Percentiles rank a stretch among this genome's conserved stretches.
Conservation (phyloP, 306 rosid species). For the Cicer bijugum region DNA sequence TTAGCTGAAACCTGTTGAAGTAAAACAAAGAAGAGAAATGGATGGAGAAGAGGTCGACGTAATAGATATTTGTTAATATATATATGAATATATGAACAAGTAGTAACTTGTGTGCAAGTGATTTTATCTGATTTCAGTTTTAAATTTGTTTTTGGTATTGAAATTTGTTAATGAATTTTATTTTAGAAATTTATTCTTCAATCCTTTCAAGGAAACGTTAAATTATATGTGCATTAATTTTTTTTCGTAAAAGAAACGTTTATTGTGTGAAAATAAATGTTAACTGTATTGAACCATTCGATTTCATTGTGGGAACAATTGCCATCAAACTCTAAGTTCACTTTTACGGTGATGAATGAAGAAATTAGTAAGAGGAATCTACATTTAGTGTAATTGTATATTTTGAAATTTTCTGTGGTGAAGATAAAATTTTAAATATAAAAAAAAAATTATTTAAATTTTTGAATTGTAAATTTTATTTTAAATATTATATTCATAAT, state of each 20-base stretch:
- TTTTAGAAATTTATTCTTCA: not conserved
- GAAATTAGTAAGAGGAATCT: no score
- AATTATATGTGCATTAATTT: not conserved
- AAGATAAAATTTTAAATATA: no score
- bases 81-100: not conserved
- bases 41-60: slow-evolving; percentile 5
- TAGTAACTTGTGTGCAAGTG: not conserved
- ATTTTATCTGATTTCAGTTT: not conserved
- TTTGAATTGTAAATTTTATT: no score
- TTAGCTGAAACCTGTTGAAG: slow-evolving; percentile 13
- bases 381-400: no score
- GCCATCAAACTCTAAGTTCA: no score
- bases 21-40: slow-evolving; percentile 28
- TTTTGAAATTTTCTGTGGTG: no score
- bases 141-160: not conserved
- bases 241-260: not conserved
- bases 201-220: not conserved
- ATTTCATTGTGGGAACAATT: not conserved
- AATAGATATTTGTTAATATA: slow-evolving; percentile 1
- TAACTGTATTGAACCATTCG: no score
- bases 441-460: no score
- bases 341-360: no score
- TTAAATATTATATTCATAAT: no score
- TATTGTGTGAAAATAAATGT: not conserved
- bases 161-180: not conserved